phyloP scores from a whole-genome alignment of 805 yeast genomes.

The Tetrapisispora namnaoensis region DNA sequence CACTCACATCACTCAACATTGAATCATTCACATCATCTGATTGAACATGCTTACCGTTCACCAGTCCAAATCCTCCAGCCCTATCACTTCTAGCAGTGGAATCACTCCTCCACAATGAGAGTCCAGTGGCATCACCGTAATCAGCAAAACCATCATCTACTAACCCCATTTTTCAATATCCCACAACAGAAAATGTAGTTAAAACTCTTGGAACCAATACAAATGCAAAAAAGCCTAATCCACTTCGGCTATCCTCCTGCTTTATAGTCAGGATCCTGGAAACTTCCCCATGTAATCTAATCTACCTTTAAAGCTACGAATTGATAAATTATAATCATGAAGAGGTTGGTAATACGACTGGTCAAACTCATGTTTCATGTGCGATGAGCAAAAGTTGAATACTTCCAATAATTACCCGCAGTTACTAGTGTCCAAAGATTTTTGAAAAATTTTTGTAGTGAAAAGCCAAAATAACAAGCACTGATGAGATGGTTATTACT shows the following conservation, averaged over 20 bases:
- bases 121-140: not conserved
- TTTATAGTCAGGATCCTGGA: no score
- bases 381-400: no score
- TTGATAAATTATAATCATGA: no score
- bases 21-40: not conserved
- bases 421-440: not conserved
- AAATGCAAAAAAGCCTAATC: no score
- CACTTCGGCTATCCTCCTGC: no score
- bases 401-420: not conserved
- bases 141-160: not conserved
- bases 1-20: conserved; percentile 3
- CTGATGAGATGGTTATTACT: no score
- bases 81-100: not conserved
- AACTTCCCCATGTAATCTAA: no score
- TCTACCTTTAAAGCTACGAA: no score
- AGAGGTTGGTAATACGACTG: no score
- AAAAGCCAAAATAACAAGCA: not conserved
- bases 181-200: no score
- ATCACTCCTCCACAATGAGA: conserved; percentile 2
- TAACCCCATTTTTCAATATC: not conserved
- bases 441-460: not conserved
- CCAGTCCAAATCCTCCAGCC: not conserved
- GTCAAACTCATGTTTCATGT: no score
- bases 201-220: no score
- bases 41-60: not conserved